phyloP scores from a whole-genome alignment of 1,139 yeast genomes.

The Hansenula anomala region DNA sequence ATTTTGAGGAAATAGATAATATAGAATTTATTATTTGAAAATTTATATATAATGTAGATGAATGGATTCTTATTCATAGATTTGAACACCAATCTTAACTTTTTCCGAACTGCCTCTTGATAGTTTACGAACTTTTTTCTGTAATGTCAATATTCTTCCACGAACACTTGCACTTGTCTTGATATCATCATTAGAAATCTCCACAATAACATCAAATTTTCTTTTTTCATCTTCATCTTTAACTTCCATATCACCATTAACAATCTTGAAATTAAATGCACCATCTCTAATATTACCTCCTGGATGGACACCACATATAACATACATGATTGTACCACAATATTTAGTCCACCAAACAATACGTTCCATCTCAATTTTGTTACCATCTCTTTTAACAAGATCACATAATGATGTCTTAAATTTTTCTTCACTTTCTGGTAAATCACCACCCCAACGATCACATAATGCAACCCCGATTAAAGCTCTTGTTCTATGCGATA shows the following conservation, averaged over 20 bases:
- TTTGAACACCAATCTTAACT: slow-evolving; percentile 34
- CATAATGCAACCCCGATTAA: slow-evolving; percentile 63
- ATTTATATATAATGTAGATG: no score
- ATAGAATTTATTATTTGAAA: no score
- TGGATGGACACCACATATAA: slow-evolving; percentile 69
- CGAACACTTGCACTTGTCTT: slow-evolving; percentile 53
- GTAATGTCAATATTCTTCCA: slow-evolving; percentile 45
- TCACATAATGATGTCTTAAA: slow-evolving; percentile 38
- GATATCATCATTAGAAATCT: slow-evolving; percentile 44
- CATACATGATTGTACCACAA: slow-evolving; percentile 64
- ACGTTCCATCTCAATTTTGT: slow-evolving; percentile 37
- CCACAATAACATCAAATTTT: slow-evolving; percentile 38
- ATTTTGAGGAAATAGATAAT: no score
- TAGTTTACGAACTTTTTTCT: slow-evolving; percentile 46
- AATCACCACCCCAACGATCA: slow-evolving; percentile 73
- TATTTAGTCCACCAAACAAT: slow-evolving; percentile 63
- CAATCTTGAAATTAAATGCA: slow-evolving; percentile 36
- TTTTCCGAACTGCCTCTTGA: slow-evolving; percentile 39
- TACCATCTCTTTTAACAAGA: slow-evolving; percentile 37
- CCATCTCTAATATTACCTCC: slow-evolving; percentile 65
- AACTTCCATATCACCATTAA: slow-evolving; percentile 23
- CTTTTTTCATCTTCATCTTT: slow-evolving; percentile 26
- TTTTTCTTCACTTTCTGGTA: slow-evolving; percentile 46
- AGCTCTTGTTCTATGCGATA: slow-evolving; percentile 62
- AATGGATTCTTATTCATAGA: no score